A percentile compares a stretch with the other conserved stretches of the same genome.
These are phyloP conservation scores for Diaporthe velutina DNA, from an alignment of 2,329 filamentous ascomycete species.

Conservation along the genomic window DNA sequence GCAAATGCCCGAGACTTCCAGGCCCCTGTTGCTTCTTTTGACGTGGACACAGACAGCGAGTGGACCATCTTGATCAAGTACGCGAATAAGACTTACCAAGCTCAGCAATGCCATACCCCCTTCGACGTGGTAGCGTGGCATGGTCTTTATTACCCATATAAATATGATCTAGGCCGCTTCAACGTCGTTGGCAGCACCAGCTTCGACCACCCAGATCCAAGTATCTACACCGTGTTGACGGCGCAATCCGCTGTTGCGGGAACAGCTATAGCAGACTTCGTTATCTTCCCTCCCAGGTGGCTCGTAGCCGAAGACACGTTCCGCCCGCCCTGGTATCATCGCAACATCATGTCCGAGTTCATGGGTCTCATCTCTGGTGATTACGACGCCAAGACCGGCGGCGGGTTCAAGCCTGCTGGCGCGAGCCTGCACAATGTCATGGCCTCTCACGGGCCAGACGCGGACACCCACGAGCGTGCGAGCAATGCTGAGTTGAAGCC, in stretches of 20 bases:
- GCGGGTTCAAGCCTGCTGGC: conserved; percentile 70
- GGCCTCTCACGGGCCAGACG: conserved; percentile 75
- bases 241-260: conserved; percentile 70
- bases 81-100: conserved; percentile 74
- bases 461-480: conserved; percentile 67
- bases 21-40: conserved; percentile 76
- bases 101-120: conserved; percentile 76
- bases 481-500: conserved; percentile 67
- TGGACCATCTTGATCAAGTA: conserved; percentile 74
- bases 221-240: conserved; percentile 80
- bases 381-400: conserved; percentile 73
- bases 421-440: conserved; percentile 78
- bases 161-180: conserved; percentile 85
- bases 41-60: conserved; percentile 63
- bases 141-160: conserved; percentile 83
- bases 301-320: conserved; percentile 78
- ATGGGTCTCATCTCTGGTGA: conserved; percentile 70
- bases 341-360: conserved; percentile 76
- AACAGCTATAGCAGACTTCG: conserved; percentile 78
- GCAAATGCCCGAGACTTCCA: conserved; percentile 83
- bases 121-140: conserved; percentile 88
- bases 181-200: conserved; percentile 81
- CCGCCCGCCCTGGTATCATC: conserved; percentile 79
- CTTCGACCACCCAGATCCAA: conserved; percentile 83
- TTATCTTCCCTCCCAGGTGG: conserved; percentile 80